Conservation (phyloP, 257 asterid genomes). For the Salvia hispanica region DNA sequence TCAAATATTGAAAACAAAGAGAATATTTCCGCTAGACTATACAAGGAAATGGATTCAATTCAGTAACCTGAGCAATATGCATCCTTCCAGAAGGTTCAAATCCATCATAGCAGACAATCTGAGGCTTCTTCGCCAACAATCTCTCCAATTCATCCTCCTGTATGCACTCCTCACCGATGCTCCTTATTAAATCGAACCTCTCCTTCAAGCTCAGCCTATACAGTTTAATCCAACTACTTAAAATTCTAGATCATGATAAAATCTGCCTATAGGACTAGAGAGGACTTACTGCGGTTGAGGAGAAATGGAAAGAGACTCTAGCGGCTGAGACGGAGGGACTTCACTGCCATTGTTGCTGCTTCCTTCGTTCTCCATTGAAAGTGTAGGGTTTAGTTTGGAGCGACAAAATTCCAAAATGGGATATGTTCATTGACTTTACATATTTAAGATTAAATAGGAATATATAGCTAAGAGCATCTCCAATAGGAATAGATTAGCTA, state of each 20-base stretch:
- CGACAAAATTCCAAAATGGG: no score
- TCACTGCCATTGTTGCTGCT: slow-evolving; percentile 27
- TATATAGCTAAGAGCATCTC: no score
- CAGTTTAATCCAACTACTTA: background rate
- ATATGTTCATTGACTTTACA: no score
- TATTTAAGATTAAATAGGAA: no score
- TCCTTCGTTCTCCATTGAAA: slow-evolving; percentile 32
- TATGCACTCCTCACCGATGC: slow-evolving; percentile 91
- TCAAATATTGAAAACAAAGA: background rate
- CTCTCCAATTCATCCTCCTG: slow-evolving; percentile 79
- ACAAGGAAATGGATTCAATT: background rate
- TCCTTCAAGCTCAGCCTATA: slow-evolving; percentile 62
- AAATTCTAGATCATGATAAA: no score
- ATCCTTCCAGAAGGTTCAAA: slow-evolving; percentile 95
- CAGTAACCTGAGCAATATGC: slow-evolving; percentile 91
- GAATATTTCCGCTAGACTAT: background rate
- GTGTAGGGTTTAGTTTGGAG: background rate
- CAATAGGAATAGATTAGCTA: no score
- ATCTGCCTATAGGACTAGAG: background rate
- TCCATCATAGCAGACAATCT: slow-evolving; percentile 81
- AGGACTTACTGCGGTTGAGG: slow-evolving; percentile 29
- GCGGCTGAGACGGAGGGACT: slow-evolving; percentile 23
- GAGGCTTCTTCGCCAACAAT: slow-evolving; percentile 66
- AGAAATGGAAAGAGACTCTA: slow-evolving; percentile 35
- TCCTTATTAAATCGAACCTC: slow-evolving; percentile 62